Conservation (phyloP, 441 rosid species). For the Mallotus repandus region DNA sequence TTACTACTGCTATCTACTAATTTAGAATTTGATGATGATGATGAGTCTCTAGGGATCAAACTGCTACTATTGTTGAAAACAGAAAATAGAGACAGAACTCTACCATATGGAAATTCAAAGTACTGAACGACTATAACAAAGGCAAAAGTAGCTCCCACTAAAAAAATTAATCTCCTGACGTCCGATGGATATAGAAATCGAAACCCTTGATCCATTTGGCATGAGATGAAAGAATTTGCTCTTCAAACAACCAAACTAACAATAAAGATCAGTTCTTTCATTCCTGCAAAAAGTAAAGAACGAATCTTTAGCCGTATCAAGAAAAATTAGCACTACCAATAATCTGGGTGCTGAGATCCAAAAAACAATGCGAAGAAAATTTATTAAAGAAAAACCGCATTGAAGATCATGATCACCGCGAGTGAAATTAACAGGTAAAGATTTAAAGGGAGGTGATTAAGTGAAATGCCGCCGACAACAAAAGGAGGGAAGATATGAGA, state of each 20-base stretch:
- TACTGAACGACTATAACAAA: slow-evolving; percentile 36
- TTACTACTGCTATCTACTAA: neutral
- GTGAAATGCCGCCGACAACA: too few relatives aligned
- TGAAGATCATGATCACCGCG: too few relatives aligned
- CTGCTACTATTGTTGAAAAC: slow-evolving; percentile 23
- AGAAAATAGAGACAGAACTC: slow-evolving; percentile 34
- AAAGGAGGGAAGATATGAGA: too few relatives aligned
- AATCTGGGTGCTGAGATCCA: slow-evolving; percentile 6
- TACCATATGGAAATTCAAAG: slow-evolving; percentile 43
- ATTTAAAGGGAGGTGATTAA: too few relatives aligned
- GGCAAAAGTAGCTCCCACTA: slow-evolving; percentile 30
- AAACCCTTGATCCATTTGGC: slow-evolving; percentile 33
- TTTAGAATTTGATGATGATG: slow-evolving; percentile 19
- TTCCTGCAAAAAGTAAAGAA: neutral
- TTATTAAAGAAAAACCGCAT: too few relatives aligned
- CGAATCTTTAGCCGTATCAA: neutral
- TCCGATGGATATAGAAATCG: slow-evolving; percentile 33
- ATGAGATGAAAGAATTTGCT: neutral
- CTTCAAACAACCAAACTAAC: too few relatives aligned
- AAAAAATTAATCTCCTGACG: slow-evolving; percentile 36
- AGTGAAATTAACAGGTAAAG: too few relatives aligned
- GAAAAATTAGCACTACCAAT: neutral
- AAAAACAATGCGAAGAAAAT: neutral
- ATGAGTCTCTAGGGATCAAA: slow-evolving; percentile 15
- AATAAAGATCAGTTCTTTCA: neutral